These are phyloP conservation scores for Jatropha curcas DNA, from an alignment of 345 rosid genomes.

Conservation along the genomic window DNA sequence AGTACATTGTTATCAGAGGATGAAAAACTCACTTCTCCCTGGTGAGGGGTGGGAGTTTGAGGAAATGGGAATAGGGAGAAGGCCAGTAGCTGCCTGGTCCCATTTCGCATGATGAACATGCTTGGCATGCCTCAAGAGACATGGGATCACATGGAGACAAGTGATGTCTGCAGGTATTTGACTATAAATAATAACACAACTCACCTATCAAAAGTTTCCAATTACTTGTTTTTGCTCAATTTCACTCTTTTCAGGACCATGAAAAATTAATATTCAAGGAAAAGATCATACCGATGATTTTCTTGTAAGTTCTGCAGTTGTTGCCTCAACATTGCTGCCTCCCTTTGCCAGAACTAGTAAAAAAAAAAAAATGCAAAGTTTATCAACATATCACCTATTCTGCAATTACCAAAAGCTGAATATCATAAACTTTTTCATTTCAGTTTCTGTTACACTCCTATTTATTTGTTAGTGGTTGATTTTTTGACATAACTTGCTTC, in stretches of 20 bases:
- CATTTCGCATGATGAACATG: not conserved
- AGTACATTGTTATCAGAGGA: too few species aligned
- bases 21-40: too few species aligned
- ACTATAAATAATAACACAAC: not conserved
- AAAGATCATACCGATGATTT: slow-evolving; percentile 62
- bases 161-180: not conserved
- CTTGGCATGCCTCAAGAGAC: not conserved
- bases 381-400: not conserved
- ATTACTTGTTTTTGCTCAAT: not conserved
- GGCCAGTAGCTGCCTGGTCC: not conserved
- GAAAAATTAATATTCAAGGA: slow-evolving; percentile 1
- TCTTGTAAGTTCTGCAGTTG: slow-evolving; percentile 76
- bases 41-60: not conserved
- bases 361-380: slow-evolving; percentile 24
- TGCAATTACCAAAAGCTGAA: not conserved
- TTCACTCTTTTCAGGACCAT: not conserved
- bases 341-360: slow-evolving; percentile 80
- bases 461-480: not conserved
- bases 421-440: not conserved
- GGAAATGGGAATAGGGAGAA: not conserved
- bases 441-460: not conserved
- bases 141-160: not conserved
- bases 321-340: slow-evolving; percentile 65
- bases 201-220: not conserved
- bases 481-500: not conserved